A percentile compares a stretch with the other conserved stretches of the same genome.
phyloP scores from a whole-genome alignment of 495 filamentous ascomycete species.

The Daldinia decipiens region DNA sequence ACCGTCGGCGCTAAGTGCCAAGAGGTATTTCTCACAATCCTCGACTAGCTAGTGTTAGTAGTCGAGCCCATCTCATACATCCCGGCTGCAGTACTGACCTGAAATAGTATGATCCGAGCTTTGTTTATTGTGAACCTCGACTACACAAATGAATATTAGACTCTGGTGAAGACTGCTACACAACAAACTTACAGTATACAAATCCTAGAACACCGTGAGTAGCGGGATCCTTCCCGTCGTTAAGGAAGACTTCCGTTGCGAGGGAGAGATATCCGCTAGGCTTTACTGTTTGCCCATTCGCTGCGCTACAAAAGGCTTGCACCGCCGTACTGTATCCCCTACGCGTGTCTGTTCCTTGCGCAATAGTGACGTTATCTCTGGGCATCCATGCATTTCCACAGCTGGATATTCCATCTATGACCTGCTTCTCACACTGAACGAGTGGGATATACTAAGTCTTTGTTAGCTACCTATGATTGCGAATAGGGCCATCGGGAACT shows the following conservation, averaged over 20 bases:
- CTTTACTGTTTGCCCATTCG: conserved; percentile 41
- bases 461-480: conserved; percentile 4
- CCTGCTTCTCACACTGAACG: conserved; percentile 3
- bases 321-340: conserved; percentile 44
- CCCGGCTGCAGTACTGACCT: conserved; percentile 30
- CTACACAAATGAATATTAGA: conserved; percentile 23
- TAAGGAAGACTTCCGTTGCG: conserved; percentile 47
- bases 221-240: conserved; percentile 39
- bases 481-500: not conserved
- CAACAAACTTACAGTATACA: conserved; percentile 43
- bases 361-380: conserved; percentile 43
- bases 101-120: conserved; percentile 43
- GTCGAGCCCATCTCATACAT: not conserved
- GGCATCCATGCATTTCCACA: conserved; percentile 46
- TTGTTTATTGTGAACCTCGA: conserved; percentile 49
- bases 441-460: conserved; percentile 15
- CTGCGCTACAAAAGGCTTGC: conserved; percentile 41
- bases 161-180: not conserved
- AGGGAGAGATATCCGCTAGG: conserved; percentile 44
- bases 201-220: conserved; percentile 44
- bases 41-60: conserved; percentile 38
- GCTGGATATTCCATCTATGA: conserved; percentile 47
- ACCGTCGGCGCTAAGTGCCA: conserved; percentile 35
- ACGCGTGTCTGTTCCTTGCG: conserved; percentile 42
- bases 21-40: conserved; percentile 42